phyloP scores from a whole-genome alignment of 1,139 yeast species.

The Candida smagusa region DNA sequence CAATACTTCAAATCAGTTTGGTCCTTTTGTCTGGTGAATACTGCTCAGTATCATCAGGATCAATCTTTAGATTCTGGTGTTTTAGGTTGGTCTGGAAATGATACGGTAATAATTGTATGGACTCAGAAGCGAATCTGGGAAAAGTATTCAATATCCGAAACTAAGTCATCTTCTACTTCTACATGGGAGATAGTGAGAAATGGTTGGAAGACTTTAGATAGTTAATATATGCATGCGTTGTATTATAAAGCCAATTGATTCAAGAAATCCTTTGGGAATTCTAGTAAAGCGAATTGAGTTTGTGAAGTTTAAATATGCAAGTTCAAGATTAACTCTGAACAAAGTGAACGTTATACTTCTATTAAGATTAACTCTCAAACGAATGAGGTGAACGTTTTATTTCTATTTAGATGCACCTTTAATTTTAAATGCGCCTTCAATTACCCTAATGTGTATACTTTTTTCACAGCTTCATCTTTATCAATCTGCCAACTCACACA shows the following conservation, averaged over 20 bases:
- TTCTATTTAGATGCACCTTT: too few species aligned
- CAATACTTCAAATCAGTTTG: slow-evolving; percentile 81
- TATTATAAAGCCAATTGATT: not conserved
- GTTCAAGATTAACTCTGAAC: too few species aligned
- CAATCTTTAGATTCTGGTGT: slow-evolving; percentile 54
- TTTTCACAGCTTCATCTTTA: not conserved
- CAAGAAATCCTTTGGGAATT: too few species aligned
- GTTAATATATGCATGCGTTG: not conserved
- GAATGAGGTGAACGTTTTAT: too few species aligned
- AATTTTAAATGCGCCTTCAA: too few species aligned
- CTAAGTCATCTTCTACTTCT: slow-evolving; percentile 1
- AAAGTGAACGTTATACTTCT: too few species aligned
- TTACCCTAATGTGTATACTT: too few species aligned
- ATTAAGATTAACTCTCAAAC: too few species aligned
- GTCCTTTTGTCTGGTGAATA: slow-evolving; percentile 82
- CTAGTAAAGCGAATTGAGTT: too few species aligned
- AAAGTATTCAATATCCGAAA: slow-evolving; percentile 66
- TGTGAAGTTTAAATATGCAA: too few species aligned
- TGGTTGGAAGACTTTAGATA: slow-evolving; percentile 71
- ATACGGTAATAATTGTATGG: slow-evolving; percentile 70
- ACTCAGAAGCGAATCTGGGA: slow-evolving; percentile 75
- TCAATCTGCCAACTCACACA: slow-evolving; percentile 28
- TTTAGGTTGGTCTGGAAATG: slow-evolving; percentile 78
- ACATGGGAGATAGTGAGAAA: slow-evolving; percentile 65
- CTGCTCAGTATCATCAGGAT: slow-evolving; percentile 41